A percentile compares a stretch with the other conserved stretches of the same genome.
Conservation (phyloP, 768 basidiomycete genomes). For the Pulveroboletus ravenelii region DNA sequence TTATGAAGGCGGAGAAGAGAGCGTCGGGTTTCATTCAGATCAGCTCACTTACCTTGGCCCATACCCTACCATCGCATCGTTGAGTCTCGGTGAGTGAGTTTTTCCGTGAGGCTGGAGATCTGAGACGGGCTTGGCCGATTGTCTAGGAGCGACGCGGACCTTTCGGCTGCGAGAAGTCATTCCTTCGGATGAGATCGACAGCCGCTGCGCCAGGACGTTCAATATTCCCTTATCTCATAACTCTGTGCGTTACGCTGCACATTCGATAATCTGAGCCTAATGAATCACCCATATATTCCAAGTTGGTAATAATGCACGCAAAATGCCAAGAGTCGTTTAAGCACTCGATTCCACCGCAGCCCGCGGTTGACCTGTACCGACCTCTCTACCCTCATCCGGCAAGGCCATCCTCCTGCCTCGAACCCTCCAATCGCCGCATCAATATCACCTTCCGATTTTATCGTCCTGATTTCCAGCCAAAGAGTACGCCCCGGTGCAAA, state of each 20-base stretch:
- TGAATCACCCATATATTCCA: background rate
- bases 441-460: conserved; percentile 88
- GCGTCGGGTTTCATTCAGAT: conserved; percentile 80
- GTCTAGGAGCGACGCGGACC: conserved; percentile 56
- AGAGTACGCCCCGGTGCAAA: conserved; percentile 64
- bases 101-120: background rate
- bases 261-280: background rate
- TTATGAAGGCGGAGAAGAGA: conserved; percentile 76
- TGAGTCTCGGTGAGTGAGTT: conserved; percentile 60
- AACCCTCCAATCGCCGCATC: conserved; percentile 65
- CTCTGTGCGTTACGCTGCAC: conserved; percentile 46
- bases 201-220: conserved; percentile 64
- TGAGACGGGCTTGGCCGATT: background rate
- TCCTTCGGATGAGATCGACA: conserved; percentile 52
- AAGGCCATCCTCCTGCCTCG: conserved; percentile 19
- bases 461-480: conserved; percentile 71
- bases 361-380: conserved; percentile 64
- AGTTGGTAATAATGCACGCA: conserved; percentile 88
- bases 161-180: conserved; percentile 79
- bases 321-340: conserved; percentile 81
- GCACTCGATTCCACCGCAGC: conserved; percentile 71
- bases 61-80: conserved; percentile 79
- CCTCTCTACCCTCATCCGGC: conserved; percentile 46
- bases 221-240: conserved; percentile 77
- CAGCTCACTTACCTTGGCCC: conserved; percentile 79